Conservation (phyloP, 495 filamentous ascomycete genomes). For the Podospora pseudopauciseta region DNA sequence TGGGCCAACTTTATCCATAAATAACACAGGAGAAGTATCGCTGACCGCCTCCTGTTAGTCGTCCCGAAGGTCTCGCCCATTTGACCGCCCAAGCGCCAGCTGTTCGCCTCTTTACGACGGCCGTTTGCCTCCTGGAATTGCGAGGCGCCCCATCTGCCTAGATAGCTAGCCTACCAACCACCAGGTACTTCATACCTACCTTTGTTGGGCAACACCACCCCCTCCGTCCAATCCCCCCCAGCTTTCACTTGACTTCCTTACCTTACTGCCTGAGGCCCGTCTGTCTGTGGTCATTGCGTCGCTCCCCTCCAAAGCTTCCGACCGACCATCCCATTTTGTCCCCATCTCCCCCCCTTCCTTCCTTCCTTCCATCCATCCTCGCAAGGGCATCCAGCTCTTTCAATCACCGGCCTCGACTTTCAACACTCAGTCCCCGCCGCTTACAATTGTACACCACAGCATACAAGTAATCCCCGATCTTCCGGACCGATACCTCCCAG, state of each 20-base stretch:
- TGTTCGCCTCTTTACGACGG: conserved; percentile 1
- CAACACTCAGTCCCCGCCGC: not conserved
- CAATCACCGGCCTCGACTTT: conserved; percentile 11
- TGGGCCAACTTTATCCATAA: conserved; percentile 4
- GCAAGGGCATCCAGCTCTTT: not conserved
- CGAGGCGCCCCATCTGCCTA: conserved; percentile 30
- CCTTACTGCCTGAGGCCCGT: conserved; percentile 16
- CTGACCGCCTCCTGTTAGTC: conserved; percentile 31
- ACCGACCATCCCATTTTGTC: conserved; percentile 8
- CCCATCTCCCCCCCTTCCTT: conserved; percentile 3
- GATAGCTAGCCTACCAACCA: conserved; percentile 18
- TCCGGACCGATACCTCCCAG: not conserved
- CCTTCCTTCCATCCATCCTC: conserved; percentile 11
- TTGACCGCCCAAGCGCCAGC: conserved; percentile 8
- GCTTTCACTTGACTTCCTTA: not conserved
- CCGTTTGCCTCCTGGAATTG: conserved; percentile 19
- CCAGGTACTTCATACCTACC: conserved; percentile 30
- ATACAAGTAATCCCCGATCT: not conserved
- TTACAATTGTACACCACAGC: not conserved
- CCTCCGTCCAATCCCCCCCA: not conserved
- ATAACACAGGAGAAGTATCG: conserved; percentile 21
- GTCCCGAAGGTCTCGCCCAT: conserved; percentile 13
- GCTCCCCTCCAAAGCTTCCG: conserved; percentile 12
- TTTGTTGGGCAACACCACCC: not conserved
- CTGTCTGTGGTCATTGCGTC: conserved; percentile 3